These are phyloP conservation scores for Phytophthora capsici DNA, from an alignment of 352 stramenopile species.

Conservation along the genomic window DNA sequence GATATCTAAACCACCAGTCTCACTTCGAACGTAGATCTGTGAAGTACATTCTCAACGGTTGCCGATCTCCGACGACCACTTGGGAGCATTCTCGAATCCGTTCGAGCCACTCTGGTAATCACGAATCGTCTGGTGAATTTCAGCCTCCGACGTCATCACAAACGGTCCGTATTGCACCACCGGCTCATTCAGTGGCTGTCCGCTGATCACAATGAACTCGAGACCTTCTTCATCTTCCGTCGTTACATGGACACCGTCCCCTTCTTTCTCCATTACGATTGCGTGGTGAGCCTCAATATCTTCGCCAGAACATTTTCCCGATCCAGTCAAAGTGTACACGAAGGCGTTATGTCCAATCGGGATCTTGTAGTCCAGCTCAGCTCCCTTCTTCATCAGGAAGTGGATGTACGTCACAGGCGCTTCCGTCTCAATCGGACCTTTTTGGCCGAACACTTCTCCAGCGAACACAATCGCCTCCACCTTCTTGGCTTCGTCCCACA, in stretches of 20 bases:
- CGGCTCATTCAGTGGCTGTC: conserved; percentile 62
- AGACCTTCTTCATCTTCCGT: conserved; percentile 35
- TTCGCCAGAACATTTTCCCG: conserved; percentile 31
- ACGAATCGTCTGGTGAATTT: conserved; percentile 50
- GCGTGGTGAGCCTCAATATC: conserved; percentile 48
- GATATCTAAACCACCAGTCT: too few species aligned
- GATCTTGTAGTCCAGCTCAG: conserved; percentile 50
- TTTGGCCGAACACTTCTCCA: conserved; percentile 50
- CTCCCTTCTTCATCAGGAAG: conserved; percentile 45
- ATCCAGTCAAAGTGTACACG: conserved; percentile 46
- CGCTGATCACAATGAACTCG: conserved; percentile 61
- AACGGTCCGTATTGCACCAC: conserved; percentile 72
- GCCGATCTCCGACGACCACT: conserved; percentile 47
- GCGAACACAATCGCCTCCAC: conserved; percentile 63
- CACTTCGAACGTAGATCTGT: too few species aligned
- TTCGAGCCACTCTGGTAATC: conserved; percentile 55
- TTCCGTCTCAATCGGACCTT: conserved; percentile 49
- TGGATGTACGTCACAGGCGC: conserved; percentile 61
- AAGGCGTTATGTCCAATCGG: conserved; percentile 49
- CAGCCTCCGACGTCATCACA: conserved; percentile 59
- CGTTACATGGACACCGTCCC: conserved; percentile 54
- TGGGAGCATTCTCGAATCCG: conserved; percentile 62
- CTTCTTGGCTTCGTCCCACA: conserved; percentile 45
- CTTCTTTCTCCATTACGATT: conserved; percentile 57
- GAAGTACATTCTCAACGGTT: not conserved